Conservation (phyloP, 441 rosid genomes). For the Arabidopsis hybrid region DNA sequence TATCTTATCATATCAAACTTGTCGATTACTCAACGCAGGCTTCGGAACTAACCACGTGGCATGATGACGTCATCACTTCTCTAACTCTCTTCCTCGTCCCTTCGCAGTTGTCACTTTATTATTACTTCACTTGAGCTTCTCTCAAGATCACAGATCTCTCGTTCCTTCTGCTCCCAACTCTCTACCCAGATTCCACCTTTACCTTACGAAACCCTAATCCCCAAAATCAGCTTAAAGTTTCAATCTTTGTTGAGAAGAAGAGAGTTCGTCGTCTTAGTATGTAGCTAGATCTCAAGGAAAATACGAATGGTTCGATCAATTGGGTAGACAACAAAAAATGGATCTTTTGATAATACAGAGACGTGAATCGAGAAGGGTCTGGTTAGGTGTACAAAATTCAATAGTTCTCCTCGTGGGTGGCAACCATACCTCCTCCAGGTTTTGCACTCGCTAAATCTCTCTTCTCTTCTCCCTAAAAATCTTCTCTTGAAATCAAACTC, state of each 20-base stretch:
- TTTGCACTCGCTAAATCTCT: conserved; percentile 71
- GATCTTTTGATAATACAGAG: conserved; percentile 42
- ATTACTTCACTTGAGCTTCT: conserved; percentile 34
- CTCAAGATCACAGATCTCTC: conserved; percentile 24
- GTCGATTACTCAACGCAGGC: conserved; percentile 4
- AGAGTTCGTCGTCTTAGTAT: conserved; percentile 17
- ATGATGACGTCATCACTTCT: conserved; percentile 22
- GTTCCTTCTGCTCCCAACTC: background rate
- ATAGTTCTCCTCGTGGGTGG: conserved; percentile 89
- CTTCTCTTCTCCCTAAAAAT: conserved; percentile 55
- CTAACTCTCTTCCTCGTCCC: conserved; percentile 19
- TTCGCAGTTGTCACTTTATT: conserved; percentile 32
- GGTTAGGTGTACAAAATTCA: conserved; percentile 61
- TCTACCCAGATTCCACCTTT: background rate
- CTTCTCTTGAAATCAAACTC: conserved; percentile 34
- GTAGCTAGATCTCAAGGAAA: conserved; percentile 26
- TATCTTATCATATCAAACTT: conserved; percentile 1
- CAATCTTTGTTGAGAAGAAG: background rate
- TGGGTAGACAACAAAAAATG: conserved; percentile 38
- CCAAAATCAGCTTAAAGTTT: conserved; percentile 3
- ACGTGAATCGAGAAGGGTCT: conserved; percentile 58
- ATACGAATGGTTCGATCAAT: conserved; percentile 37
- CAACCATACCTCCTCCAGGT: conserved; percentile 90
- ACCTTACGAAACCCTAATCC: conserved; percentile 24
- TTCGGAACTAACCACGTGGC: conserved; percentile 37